Evolutionary conservation across 2,329 filamentous ascomycete genomes (phyloP).

Genomic region (Nigrospora osmanthi): DNA sequence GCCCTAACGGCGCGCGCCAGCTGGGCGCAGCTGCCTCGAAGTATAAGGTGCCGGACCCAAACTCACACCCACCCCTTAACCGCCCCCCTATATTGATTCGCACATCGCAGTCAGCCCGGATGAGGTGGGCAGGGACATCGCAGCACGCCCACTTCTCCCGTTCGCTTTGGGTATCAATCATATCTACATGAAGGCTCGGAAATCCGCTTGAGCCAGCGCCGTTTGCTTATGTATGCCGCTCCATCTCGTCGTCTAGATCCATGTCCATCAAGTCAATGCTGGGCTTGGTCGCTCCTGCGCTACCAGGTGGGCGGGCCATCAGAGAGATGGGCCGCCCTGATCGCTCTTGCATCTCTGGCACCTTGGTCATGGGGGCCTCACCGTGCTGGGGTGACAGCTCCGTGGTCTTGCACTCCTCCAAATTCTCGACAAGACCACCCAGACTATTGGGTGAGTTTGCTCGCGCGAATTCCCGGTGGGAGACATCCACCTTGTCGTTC

Average conservation of each 20-base stretch:
- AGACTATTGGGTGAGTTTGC: conserved; percentile 3
- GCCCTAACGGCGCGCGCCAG: too few relatives aligned
- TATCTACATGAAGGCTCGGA: too few relatives aligned
- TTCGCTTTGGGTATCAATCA: too few relatives aligned
- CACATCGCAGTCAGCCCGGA: too few relatives aligned
- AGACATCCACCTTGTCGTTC: not conserved
- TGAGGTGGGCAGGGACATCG: too few relatives aligned
- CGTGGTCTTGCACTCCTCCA: conserved; percentile 9
- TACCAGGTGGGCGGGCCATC: conserved; percentile 11
- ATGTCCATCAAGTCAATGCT: conserved; percentile 26
- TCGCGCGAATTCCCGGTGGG: conserved; percentile 5
- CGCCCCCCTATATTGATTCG: too few relatives aligned
- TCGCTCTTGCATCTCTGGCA: conserved; percentile 39
- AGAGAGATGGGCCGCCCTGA: conserved; percentile 16
- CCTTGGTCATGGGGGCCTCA: conserved; percentile 9
- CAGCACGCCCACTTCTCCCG: too few relatives aligned
- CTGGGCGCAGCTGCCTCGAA: too few relatives aligned
- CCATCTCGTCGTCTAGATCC: conserved; percentile 18
- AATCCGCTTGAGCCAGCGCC: too few relatives aligned
- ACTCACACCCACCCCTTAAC: too few relatives aligned
- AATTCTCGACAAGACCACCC: conserved; percentile 10
- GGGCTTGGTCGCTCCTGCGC: conserved; percentile 10
- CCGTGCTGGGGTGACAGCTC: not conserved
- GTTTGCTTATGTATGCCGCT: conserved; percentile 3
- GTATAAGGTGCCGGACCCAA: too few relatives aligned